Evolutionary conservation across 768 basidiomycete genomes (phyloP).

Genomic region (Rhodotorula paludigena): DNA sequence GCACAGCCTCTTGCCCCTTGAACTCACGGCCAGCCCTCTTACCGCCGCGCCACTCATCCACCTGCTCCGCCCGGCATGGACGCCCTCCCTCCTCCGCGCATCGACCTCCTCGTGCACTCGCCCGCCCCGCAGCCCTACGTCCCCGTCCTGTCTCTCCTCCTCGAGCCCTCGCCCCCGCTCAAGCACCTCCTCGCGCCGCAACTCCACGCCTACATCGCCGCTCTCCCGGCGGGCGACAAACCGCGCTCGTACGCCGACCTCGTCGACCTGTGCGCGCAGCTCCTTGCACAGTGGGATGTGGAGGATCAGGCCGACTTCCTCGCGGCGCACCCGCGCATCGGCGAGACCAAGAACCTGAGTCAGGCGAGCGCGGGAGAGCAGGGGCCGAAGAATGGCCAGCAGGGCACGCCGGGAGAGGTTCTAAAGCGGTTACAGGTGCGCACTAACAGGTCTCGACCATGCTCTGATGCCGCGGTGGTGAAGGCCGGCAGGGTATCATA

Average conservation of each 20-base stretch:
- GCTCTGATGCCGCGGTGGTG: no score
- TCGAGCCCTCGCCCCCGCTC: slow-evolving; percentile 47
- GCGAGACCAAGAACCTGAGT: slow-evolving; percentile 44
- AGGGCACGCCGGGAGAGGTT: slow-evolving; percentile 43
- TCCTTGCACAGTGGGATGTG: slow-evolving; percentile 40
- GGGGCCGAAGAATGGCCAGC: slow-evolving; percentile 31
- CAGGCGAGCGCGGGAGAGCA: slow-evolving; percentile 49
- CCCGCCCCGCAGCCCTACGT: slow-evolving; percentile 17
- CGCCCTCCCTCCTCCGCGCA: slow-evolving; percentile 28
- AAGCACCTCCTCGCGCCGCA: slow-evolving; percentile 45
- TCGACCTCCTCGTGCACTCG: slow-evolving; percentile 32
- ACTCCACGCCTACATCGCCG: slow-evolving; percentile 32
- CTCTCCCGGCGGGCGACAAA: slow-evolving; percentile 7
- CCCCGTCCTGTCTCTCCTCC: slow-evolving; percentile 42
- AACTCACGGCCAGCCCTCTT: no score
- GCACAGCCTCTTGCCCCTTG: no score
- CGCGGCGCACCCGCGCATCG: slow-evolving; percentile 50
- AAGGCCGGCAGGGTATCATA: no score
- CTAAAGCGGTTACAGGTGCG: slow-evolving; percentile 43
- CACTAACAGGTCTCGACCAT: no score
- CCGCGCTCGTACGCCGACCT: slow-evolving; percentile 37
- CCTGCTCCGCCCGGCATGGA: slow-evolving; percentile 4
- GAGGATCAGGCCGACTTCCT: slow-evolving; percentile 47
- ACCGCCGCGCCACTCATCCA: background rate
- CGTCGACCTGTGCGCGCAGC: slow-evolving; percentile 39